These are phyloP conservation scores for Abelmoschus esculentus DNA, from an alignment of 345 rosid genomes.

Conservation along the genomic window DNA sequence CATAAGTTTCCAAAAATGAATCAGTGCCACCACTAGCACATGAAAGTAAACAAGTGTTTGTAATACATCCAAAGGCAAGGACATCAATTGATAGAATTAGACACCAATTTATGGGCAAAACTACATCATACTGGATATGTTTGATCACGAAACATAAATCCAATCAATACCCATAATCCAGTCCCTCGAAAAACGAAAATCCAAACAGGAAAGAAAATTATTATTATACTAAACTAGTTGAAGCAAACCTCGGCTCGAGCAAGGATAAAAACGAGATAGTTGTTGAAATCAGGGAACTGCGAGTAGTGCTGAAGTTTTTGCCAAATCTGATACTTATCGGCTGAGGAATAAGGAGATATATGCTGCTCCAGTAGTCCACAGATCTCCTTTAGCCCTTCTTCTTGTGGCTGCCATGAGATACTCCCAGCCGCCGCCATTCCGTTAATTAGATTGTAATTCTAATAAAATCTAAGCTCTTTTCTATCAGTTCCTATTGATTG, in stretches of 20 bases:
- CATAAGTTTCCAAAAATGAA: conserved; percentile 6
- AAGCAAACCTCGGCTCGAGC: conserved; percentile 66
- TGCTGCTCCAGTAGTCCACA: conserved; percentile 76
- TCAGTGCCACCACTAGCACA: background rate
- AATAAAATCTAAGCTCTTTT: background rate
- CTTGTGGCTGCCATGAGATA: conserved; percentile 76
- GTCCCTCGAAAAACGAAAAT: background rate
- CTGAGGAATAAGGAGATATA: conserved; percentile 75
- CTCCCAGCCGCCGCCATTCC: conserved; percentile 38
- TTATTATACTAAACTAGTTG: background rate
- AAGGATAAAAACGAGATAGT: conserved; percentile 86
- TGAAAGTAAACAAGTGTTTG: background rate
- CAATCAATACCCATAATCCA: conserved; percentile 5
- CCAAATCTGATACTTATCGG: conserved; percentile 88
- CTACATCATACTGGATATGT: background rate
- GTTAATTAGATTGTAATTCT: background rate
- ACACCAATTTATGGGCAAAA: background rate
- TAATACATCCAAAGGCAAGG: background rate
- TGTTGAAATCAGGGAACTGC: conserved; percentile 91
- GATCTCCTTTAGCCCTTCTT: conserved; percentile 78
- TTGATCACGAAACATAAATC: background rate
- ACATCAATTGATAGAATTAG: background rate
- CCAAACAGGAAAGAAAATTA: background rate
- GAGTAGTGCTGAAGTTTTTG: conserved; percentile 84
- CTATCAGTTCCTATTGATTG: background rate